Evolutionary conservation across 192 early-diverging fungal species (phyloP).

Genomic region (Coemansia aciculifera): DNA sequence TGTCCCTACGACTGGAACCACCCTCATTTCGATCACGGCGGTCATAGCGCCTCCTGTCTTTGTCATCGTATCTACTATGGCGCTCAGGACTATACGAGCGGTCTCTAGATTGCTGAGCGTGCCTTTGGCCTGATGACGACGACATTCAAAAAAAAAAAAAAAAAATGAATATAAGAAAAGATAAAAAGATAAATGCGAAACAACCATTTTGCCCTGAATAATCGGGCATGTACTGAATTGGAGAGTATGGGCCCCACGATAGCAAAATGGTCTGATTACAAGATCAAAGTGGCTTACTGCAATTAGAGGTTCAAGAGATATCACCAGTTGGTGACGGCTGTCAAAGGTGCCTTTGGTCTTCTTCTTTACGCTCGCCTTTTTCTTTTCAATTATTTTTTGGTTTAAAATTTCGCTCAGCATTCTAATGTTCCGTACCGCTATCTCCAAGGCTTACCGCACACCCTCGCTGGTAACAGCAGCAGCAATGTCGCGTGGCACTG

Average conservation of each 20-base stretch:
- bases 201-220: background rate
- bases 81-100: constrained; percentile 2
- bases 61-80: background rate
- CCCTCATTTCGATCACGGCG: background rate
- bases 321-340: background rate
- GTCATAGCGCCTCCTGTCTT: background rate
- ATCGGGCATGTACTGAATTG: background rate
- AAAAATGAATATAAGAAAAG: background rate
- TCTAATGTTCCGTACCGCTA: constrained; percentile 38
- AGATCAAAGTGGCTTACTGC: background rate
- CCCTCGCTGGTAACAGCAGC: constrained; percentile 18
- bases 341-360: background rate
- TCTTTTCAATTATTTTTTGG: constrained; percentile 1
- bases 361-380: background rate
- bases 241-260: background rate
- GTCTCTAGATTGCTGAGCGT: background rate
- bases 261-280: background rate
- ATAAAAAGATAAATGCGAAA: background rate
- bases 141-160: background rate
- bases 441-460: constrained; percentile 29
- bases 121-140: background rate
- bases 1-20: background rate
- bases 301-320: too few species aligned
- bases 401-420: constrained; percentile 4
- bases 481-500: background rate